Evolutionary conservation across 1,284 basidiomycete genomes (phyloP).

Genomic region (Papiliotrema fonsecae): DNA sequence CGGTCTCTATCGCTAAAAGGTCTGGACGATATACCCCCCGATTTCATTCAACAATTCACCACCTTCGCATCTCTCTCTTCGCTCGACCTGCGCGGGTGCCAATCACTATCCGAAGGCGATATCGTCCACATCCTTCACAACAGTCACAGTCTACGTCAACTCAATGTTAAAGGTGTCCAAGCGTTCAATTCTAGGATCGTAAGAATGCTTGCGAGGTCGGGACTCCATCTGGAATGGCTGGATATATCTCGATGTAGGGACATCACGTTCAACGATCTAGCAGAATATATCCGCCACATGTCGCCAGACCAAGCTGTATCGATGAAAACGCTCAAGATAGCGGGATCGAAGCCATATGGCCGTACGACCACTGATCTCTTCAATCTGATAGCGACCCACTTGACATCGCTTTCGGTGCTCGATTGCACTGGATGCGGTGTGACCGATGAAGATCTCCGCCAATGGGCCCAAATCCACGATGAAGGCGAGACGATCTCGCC

Average conservation of each 20-base stretch:
- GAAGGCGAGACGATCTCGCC: conserved; percentile 34
- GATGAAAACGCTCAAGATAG: conserved; percentile 53
- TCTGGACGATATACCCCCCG: conserved; percentile 55
- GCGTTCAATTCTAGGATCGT: conserved; percentile 69
- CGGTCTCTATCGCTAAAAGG: conserved; percentile 62
- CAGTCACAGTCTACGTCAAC: conserved; percentile 58
- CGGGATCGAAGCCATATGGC: conserved; percentile 59
- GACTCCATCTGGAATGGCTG: conserved; percentile 57
- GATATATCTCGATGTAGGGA: conserved; percentile 70
- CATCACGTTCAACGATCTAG: conserved; percentile 60
- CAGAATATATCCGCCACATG: conserved; percentile 41
- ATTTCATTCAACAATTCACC: conserved; percentile 14
- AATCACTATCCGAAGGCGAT: conserved; percentile 58
- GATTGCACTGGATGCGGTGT: conserved; percentile 72
- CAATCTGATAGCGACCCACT: conserved; percentile 57
- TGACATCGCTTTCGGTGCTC: conserved; percentile 71
- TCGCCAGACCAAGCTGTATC: conserved; percentile 9
- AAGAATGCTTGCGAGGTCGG: conserved; percentile 59
- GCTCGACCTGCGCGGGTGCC: conserved; percentile 72
- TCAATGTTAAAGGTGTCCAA: conserved; percentile 64
- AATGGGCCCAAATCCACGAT: conserved; percentile 1
- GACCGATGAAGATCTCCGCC: conserved; percentile 62
- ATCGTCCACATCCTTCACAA: conserved; percentile 67
- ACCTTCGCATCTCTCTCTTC: conserved; percentile 23
- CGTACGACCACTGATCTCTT: conserved; percentile 54